Evolutionary conservation across 2,329 filamentous ascomycete genomes (phyloP), one percentile per base, ranked within the genome.

Genomic region (Paraphoma sp.): DNA sequence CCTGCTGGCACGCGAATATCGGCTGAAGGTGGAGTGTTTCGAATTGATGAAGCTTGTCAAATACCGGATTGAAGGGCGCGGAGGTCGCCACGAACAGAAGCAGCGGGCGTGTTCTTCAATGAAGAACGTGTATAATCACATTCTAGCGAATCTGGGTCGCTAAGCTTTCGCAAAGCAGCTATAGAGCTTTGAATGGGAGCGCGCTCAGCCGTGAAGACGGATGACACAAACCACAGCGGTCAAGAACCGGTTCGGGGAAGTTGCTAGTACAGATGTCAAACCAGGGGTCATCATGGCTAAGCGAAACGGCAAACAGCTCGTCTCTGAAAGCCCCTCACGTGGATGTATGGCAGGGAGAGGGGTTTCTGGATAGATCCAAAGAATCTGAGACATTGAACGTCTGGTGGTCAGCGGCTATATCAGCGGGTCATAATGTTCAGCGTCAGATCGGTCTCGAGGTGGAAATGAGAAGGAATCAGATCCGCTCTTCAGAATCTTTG

Each of bases 311-410:
- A 57, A 36, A 18, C 49, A 53, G 57, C 59, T 60, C 57, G 17
- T 28, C 40, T 56, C 58, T 45, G 23, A 42, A 59, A 48, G 46
- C 55, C 36, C 53, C 38, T 16, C 53, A 52, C 59, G 70, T 72
- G 65, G 63, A 63, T 68, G 55, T 60, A 64, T 45, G 41, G 52
- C 53, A 23, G 23, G 42, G 61, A 58, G 52, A 41, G 42, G 54
- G 40, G 43, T 51, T 50, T 49, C 43, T 12, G 43, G 54, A 53
- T 60, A 55, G 61, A 44, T 23, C 52, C 33, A 48, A 48, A 42
- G 31, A 41, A 41, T 40, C 46, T 63, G 70, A 72, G 63, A 75
- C 72, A 48, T 50, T 48, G 28, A 54, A 48, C 49, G 71, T 75
- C 60, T 71, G 56, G 57, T 41, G 58, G 38, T 42, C 9, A 46